Evolutionary conservation across 2,329 filamentous ascomycete genomes (phyloP).

Genomic region (Trichoderma simmonsii): DNA sequence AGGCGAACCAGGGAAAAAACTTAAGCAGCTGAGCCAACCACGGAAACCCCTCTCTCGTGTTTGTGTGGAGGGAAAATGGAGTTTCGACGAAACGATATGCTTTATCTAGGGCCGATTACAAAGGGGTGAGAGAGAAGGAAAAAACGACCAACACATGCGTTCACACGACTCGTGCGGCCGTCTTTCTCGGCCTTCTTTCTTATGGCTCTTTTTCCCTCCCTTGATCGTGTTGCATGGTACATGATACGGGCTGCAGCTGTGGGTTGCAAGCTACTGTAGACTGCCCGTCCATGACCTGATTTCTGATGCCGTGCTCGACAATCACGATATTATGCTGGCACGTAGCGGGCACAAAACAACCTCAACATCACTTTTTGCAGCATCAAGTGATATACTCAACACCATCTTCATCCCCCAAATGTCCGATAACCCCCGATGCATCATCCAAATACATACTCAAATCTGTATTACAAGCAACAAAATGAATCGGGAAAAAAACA

Average conservation of each 20-base stretch:
- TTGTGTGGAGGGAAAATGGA: not conserved
- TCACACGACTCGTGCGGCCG: not conserved
- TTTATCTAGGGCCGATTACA: conserved; percentile 5
- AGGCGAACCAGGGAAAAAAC: not conserved
- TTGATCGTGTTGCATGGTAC: not conserved
- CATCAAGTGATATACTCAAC: not conserved
- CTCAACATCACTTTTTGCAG: not conserved
- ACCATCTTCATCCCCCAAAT: not conserved
- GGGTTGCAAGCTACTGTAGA: not conserved
- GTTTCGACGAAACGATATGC: not conserved
- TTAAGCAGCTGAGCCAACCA: not conserved
- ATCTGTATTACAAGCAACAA: not conserved
- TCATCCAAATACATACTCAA: not conserved
- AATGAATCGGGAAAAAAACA: not conserved
- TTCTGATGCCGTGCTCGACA: conserved; percentile 1
- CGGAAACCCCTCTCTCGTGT: not conserved
- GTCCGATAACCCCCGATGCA: not conserved
- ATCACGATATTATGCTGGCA: not conserved
- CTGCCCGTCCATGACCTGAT: not conserved
- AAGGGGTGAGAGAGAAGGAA: not conserved
- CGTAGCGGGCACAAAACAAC: not conserved
- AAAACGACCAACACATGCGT: not conserved
- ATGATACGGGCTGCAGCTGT: not conserved
- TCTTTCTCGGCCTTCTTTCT: not conserved
- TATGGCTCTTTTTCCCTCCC: not conserved